A percentile compares a stretch with the other conserved stretches of the same genome.
phyloP scores from a whole-genome alignment of 305 asterid genomes.

The Solanum hybrid region DNA sequence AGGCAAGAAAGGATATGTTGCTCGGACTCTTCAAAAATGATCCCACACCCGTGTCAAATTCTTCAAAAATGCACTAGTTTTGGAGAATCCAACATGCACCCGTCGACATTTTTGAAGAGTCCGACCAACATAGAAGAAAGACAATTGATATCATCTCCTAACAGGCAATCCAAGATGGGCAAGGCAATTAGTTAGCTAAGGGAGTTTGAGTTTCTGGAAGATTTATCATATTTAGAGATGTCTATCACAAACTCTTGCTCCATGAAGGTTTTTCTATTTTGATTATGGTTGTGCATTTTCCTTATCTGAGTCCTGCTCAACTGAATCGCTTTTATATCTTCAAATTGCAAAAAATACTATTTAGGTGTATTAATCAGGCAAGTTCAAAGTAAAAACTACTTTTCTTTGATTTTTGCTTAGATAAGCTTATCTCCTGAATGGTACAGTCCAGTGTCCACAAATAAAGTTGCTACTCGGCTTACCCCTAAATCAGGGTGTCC shows the following conservation, averaged over 20 bases:
- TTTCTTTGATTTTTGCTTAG: neutral
- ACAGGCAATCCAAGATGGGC: neutral
- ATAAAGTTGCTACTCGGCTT: neutral
- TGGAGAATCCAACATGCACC: neutral
- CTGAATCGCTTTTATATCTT: neutral
- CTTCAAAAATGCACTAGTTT: neutral
- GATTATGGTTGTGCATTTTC: neutral
- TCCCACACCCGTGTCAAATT: neutral
- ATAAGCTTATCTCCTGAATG: neutral
- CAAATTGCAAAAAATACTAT: neutral
- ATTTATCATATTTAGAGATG: neutral
- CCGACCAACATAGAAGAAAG: neutral
- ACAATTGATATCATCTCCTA: neutral
- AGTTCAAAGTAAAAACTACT: neutral
- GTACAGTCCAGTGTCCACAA: neutral
- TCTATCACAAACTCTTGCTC: neutral
- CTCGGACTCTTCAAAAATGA: neutral
- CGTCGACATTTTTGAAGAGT: neutral
- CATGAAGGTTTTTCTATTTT: conserved; percentile 2
- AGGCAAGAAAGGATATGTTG: neutral
- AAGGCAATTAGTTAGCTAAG: neutral
- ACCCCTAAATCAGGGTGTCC: neutral
- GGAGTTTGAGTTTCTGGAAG: neutral
- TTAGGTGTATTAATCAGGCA: neutral
- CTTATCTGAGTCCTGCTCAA: neutral